Evolutionary conservation across 768 basidiomycete genomes (phyloP).

Genomic region (Termitomyces sp.): DNA sequence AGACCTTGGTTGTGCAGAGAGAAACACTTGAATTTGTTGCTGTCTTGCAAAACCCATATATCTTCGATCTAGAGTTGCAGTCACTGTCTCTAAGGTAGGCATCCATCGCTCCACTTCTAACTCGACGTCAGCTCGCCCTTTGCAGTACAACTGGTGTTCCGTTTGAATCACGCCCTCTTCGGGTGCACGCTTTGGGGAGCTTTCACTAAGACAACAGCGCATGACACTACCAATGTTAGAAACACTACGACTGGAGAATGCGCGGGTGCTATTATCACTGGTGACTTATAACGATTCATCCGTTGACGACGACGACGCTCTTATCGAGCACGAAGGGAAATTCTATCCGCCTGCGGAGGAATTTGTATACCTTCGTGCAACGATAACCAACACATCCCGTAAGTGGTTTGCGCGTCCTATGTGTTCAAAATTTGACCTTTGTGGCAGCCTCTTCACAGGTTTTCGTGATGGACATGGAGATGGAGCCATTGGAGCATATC

Average conservation of each 20-base stretch:
- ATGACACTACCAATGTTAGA: slow-evolving; percentile 80
- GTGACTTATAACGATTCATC: slow-evolving; percentile 21
- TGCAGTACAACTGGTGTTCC: slow-evolving; percentile 75
- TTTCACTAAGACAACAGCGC: slow-evolving; percentile 74
- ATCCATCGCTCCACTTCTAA: not conserved
- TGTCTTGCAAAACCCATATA: slow-evolving; percentile 85
- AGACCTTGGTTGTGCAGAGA: slow-evolving; percentile 71
- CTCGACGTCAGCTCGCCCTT: not conserved
- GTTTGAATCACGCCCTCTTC: slow-evolving; percentile 62
- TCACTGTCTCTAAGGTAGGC: slow-evolving; percentile 73
- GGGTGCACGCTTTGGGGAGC: slow-evolving; percentile 70
- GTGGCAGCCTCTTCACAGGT: slow-evolving; percentile 44
- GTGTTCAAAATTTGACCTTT: not conserved
- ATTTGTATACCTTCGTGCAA: slow-evolving; percentile 55
- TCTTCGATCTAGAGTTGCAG: slow-evolving; percentile 87
- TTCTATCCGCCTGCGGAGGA: slow-evolving; percentile 52
- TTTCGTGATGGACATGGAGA: slow-evolving; percentile 47
- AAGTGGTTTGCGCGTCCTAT: slow-evolving; percentile 24
- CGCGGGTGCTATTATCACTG: slow-evolving; percentile 54
- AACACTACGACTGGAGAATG: slow-evolving; percentile 62
- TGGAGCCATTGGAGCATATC: slow-evolving; percentile 60
- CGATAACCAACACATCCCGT: slow-evolving; percentile 66
- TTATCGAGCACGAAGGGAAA: slow-evolving; percentile 32
- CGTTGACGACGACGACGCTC: slow-evolving; percentile 14
- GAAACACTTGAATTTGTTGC: slow-evolving; percentile 81